These are phyloP conservation scores for Solanum hybrid DNA, from an alignment of 305 asterid species.

Conservation along the genomic window DNA sequence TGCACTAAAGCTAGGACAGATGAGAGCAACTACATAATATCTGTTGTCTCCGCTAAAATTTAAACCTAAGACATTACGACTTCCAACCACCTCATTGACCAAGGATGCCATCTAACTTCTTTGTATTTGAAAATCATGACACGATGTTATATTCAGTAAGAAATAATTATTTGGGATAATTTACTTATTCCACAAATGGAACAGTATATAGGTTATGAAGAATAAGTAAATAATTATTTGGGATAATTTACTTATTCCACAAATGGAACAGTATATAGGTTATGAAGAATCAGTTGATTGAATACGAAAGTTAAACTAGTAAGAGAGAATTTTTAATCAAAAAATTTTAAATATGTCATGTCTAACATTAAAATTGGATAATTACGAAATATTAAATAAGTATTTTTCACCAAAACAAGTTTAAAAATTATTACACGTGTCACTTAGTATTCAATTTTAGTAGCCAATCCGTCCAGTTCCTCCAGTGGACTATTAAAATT, in stretches of 20 bases:
- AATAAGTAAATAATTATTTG: not conserved
- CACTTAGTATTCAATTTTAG: no score
- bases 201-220: not conserved
- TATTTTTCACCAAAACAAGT: not conserved
- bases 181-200: not conserved
- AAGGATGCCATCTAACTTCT: not conserved
- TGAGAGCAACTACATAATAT: no score
- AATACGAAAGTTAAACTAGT: not conserved
- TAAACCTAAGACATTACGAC: no score
- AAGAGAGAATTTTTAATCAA: not conserved
- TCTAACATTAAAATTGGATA: not conserved
- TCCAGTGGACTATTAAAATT: no score
- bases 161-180: not conserved
- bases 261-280: not conserved
- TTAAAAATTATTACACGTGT: not conserved
- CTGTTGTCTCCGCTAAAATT: not conserved
- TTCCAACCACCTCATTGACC: not conserved
- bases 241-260: not conserved
- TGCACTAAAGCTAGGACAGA: not conserved
- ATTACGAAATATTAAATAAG: not conserved
- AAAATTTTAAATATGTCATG: not conserved
- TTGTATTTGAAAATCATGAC: not conserved
- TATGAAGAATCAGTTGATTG: not conserved
- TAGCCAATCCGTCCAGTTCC: no score
- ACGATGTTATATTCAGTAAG: not conserved